A percentile compares a stretch with the other conserved stretches of the same genome.
phyloP scores from a whole-genome alignment of 192 early-diverging fungal species.

The Nowakowskiella sp. region DNA sequence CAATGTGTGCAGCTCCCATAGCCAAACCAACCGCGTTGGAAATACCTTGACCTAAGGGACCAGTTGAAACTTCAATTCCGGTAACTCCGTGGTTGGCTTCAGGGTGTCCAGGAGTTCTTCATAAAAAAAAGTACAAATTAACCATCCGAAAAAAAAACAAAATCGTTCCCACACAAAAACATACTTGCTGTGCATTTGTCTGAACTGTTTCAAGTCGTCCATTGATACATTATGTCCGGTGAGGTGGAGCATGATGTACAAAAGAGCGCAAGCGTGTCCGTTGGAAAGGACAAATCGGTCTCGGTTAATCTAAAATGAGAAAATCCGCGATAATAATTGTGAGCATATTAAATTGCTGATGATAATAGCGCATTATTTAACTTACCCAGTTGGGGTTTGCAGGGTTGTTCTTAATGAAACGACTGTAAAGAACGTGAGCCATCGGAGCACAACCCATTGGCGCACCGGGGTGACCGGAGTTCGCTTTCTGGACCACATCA shows the following conservation, averaged over 20 bases:
- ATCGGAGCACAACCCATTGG: slow-evolving; percentile 98
- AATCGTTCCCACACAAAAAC: slow-evolving; percentile 20
- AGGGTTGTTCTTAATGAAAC: slow-evolving; percentile 76
- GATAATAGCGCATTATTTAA: slow-evolving; percentile 4
- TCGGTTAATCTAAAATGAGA: slow-evolving; percentile 59
- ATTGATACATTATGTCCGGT: slow-evolving; percentile 79
- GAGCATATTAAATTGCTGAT: not conserved
- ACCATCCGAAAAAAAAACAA: slow-evolving; percentile 11
- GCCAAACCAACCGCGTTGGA: slow-evolving; percentile 90
- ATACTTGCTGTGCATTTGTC: slow-evolving; percentile 72
- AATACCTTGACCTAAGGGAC: slow-evolving; percentile 91
- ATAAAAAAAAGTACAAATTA: slow-evolving; percentile 20
- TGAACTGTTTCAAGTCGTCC: slow-evolving; percentile 86
- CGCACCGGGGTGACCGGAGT: slow-evolving; percentile 94
- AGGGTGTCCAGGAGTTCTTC: slow-evolving; percentile 95
- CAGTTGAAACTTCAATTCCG: slow-evolving; percentile 95
- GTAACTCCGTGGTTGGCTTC: slow-evolving; percentile 71
- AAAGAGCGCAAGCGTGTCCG: slow-evolving; percentile 89
- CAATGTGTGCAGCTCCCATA: slow-evolving; percentile 76
- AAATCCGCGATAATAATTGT: not conserved
- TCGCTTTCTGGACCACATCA: slow-evolving; percentile 80
- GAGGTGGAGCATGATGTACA: slow-evolving; percentile 85
- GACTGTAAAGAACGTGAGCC: slow-evolving; percentile 82
- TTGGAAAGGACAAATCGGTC: slow-evolving; percentile 98
- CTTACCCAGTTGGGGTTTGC: slow-evolving; percentile 80